Evolutionary conservation across 805 yeast species (phyloP).

Genomic region (Ogataea angusta): DNA sequence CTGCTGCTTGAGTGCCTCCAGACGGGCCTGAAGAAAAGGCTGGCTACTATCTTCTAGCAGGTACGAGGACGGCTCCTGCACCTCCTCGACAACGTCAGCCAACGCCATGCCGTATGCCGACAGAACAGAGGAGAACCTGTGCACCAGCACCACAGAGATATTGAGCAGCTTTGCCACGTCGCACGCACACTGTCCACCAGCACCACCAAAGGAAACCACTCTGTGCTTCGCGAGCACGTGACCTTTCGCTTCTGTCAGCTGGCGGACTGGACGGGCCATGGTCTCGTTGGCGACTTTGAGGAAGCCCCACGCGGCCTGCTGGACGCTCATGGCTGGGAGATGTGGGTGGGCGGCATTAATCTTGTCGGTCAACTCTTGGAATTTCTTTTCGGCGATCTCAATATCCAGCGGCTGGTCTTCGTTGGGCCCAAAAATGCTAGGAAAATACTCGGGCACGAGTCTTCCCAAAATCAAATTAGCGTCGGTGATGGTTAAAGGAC

Average conservation of each 20-base stretch:
- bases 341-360: constrained; percentile 54
- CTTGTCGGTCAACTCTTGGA: constrained; percentile 48
- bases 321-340: constrained; percentile 43
- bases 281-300: constrained; percentile 80
- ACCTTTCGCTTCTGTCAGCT: constrained; percentile 83
- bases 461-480: constrained; percentile 73
- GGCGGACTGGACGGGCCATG: constrained; percentile 88
- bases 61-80: constrained; percentile 67
- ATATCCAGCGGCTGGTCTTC: constrained; percentile 65
- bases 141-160: constrained; percentile 65
- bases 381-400: constrained; percentile 48
- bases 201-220: constrained; percentile 86
- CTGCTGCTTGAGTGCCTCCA: constrained; percentile 40
- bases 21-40: constrained; percentile 39
- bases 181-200: constrained; percentile 89
- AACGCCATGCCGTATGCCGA: constrained; percentile 88
- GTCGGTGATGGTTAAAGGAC: constrained; percentile 82
- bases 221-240: constrained; percentile 61
- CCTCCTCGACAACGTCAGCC: constrained; percentile 80
- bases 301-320: constrained; percentile 78
- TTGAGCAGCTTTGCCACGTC: constrained; percentile 72
- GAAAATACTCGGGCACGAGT: constrained; percentile 66
- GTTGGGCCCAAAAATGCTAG: constrained; percentile 75
- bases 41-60: constrained; percentile 35
- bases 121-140: constrained; percentile 76